Evolutionary conservation across 176 grass and related monocot species (phyloP), one percentile per base, ranked within the genome.

Genomic region (Rhipidocladum racemiflorum): DNA sequence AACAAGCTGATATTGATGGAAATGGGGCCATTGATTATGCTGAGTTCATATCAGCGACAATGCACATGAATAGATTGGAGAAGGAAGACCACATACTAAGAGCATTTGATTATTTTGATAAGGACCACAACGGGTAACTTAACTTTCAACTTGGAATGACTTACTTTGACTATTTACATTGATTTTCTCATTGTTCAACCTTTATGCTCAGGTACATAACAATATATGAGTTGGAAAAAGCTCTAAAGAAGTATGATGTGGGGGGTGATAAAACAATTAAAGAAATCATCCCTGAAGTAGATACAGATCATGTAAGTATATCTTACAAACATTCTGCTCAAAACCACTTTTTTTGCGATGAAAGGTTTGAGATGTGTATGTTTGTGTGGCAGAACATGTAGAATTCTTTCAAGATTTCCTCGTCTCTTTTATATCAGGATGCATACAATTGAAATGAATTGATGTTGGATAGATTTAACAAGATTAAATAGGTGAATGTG

Each of bases 31-130:
- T 99, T 85, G 96, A 99, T 85, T 99, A 99, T 65, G 69, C 88
- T 3, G 96, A 99, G 77, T 99, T 99, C 60, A 93, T 99, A 81
- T 93, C 92, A 9, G 96, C 96, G 4, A 99, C 96, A 72, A 99
- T 99, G 96, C 96, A 99, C 77, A 91, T 99, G 92, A 99, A 99
- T 90, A 95, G 89, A 91, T 81, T 93, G 78, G 96, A 99, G 80
- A 95, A 90, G 59, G 96, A 99, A 78, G 96, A 91, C 42, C 96
- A 99, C 85, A 90, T 99, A 82, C 94, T 90, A 55, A 99, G 90
- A 86, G 92, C 96, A 71, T 99, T 99, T 65, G 96, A 95, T 70
- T 99, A 99, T 88, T 99, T 99, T 77, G 96, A 99, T 81, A 87
- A 95, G 68, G 96, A 99, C 68, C 85, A 93, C 70, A 99, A 91